Evolutionary conservation across 345 rosid genomes (phyloP).

Genomic region (Combretum micranthum): DNA sequence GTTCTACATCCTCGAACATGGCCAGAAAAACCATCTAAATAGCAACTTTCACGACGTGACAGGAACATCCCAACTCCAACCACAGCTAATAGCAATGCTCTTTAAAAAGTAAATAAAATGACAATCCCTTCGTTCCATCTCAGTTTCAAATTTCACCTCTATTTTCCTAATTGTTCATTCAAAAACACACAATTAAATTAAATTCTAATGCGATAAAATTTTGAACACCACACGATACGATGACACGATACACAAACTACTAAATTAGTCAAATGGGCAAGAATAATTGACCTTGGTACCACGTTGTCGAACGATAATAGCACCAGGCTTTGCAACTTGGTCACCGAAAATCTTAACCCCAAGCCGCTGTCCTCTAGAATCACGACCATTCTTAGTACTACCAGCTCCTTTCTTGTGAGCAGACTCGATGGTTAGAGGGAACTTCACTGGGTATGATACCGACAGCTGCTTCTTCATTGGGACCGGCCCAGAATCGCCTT

Average conservation of each 20-base stretch:
- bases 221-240: too few relatives aligned
- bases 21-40: too few relatives aligned
- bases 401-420: slow-evolving; percentile 99
- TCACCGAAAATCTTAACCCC: slow-evolving; percentile 93
- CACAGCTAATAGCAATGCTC: too few relatives aligned
- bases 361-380: slow-evolving; percentile 76
- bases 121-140: too few relatives aligned
- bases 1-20: too few relatives aligned
- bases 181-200: too few relatives aligned
- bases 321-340: slow-evolving; percentile 87
- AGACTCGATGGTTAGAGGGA: slow-evolving; percentile 62
- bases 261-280: neutral
- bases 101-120: too few relatives aligned
- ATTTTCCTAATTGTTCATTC: too few relatives aligned
- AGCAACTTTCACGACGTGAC: too few relatives aligned
- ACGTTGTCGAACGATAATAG: slow-evolving; percentile 90
- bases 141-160: too few relatives aligned
- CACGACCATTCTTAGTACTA: slow-evolving; percentile 99
- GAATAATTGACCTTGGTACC: slow-evolving; percentile 70
- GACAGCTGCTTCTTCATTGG: slow-evolving; percentile 23
- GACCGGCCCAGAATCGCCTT: slow-evolving; percentile 31
- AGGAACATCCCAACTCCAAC: too few relatives aligned
- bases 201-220: too few relatives aligned
- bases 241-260: neutral
- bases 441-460: slow-evolving; percentile 29